Evolutionary conservation across 352 stramenopile genomes (phyloP).

Genomic region (Phytophthora tubulina): DNA sequence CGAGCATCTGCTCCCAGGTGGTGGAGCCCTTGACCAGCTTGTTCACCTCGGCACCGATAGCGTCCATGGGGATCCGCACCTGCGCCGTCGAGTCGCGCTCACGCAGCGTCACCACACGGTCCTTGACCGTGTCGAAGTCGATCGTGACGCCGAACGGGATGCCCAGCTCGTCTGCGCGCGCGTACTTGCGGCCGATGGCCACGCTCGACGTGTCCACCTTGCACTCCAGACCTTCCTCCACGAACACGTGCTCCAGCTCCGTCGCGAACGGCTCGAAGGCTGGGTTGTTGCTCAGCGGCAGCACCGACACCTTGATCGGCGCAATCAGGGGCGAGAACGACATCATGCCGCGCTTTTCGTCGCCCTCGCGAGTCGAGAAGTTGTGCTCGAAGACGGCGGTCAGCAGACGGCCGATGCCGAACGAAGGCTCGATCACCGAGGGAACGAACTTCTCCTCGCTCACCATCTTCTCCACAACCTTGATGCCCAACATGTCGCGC

Average conservation of each 20-base stretch:
- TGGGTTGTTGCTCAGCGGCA: constrained; percentile 92
- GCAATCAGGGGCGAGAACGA: constrained; percentile 97
- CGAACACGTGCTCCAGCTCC: constrained; percentile 82
- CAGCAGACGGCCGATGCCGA: constrained; percentile 98
- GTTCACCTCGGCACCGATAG: constrained; percentile 86
- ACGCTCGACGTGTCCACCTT: constrained; percentile 97
- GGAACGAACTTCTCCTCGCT: constrained; percentile 98
- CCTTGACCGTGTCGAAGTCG: constrained; percentile 96
- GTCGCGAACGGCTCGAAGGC: constrained; percentile 85
- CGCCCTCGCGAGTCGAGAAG: constrained; percentile 96
- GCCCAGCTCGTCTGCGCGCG: constrained; percentile 97
- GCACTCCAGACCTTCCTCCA: constrained; percentile 78
- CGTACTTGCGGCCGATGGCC: constrained; percentile 97
- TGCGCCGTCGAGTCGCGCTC: constrained; percentile 98
- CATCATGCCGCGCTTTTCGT: constrained; percentile 98
- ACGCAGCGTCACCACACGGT: constrained; percentile 96
- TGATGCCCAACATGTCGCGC: constrained; percentile 96
- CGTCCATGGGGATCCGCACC: constrained; percentile 92
- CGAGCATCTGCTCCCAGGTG: constrained; percentile 85
- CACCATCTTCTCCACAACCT: constrained; percentile 96
- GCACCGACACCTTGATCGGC: constrained; percentile 98
- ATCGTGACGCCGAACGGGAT: constrained; percentile 99
- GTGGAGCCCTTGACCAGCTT: constrained; percentile 87
- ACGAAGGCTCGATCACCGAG: constrained; percentile 99
- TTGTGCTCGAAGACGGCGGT: constrained; percentile 99